Base-by-base conservation (phyloP, 352 stramenopile genomes). In the Phytophthora pisi region DNA sequence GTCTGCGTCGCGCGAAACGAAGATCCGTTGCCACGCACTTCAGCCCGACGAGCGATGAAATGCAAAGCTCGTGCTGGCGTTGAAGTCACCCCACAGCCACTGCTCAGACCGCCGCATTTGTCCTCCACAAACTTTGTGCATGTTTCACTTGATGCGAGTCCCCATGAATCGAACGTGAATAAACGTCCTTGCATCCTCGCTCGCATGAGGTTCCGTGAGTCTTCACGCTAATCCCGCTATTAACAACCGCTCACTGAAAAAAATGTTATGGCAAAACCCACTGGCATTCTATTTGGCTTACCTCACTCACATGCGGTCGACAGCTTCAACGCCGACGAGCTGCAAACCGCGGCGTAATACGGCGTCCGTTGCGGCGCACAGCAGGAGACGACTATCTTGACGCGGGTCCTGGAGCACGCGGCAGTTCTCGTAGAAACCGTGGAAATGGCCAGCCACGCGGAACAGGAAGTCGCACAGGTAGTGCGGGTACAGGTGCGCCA, bases 381-480 rank as follows among this genome's bases (percentile, higher is more conserved):
- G 72, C 62, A 93, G 46, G 16, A 96, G 72, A 15, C 88, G 82
- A 43, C 74, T 82, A 47, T 91, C 79, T 59, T 93, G 81, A 36
- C 79, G 75, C n/a, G 78, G 60, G 47, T 91, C 77, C 30, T 82
- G 68, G 38, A 93, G 58, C 38, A 96, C 88, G 18, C 82, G 86
- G 60, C 88, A 96, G 28, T 87, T 79, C 67, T 94, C 86, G 53
- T 94, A 94, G 50, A 96, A 96, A 16, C 69, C 66, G 66, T 96
- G 88, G 70, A 96, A 94, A 28, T 92, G 79, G 55, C 72, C 76
- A 20, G 84, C 83, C 49, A 96, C 75, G 52, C 86, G 83, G 71
- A 92, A 96, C 23, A 96, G 64, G 59, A 94, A 96, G 63, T 93
- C 86, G 69, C 86, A 93, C 56, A 96, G 62, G 46, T 84, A 85